Evolutionary conservation across 345 rosid species (phyloP), one percentile per base, ranked within the genome.

Genomic region (Euphorbia peplus): DNA sequence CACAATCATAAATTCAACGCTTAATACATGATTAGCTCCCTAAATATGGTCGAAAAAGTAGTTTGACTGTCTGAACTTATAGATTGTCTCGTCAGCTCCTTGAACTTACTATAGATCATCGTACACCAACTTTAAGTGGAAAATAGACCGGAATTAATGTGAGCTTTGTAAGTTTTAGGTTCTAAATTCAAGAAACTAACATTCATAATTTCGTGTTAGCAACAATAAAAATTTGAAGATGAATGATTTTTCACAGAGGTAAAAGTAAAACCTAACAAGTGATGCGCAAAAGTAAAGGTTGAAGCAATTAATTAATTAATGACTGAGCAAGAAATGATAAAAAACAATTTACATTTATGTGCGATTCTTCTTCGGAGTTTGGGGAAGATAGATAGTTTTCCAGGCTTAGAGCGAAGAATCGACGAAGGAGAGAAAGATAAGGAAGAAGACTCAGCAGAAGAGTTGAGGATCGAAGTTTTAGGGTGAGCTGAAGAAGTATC

Each of bases 271-370:
- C 41, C 15, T 19, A 37, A 19, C 47, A 22, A 60, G 21, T 28
- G 60, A 7, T 56, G 60, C 4, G 6, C 39, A 4, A n/a, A n/a
- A 10, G 19, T 22, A n/a, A 16, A 42, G 16, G 28, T 42, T 26
- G 9, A 28, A 69, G 26, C 41, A 37, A 29, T 6, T 2, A 2
- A n/a, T n/a, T n/a, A 42, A 42, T 4, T 19, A 52, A 35, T 26
- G 39, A 15, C 8, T 13, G 8, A 32, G 22, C 16, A 15, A 30
- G 24, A 55, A 10, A 28, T 25, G 35, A 24, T 16, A 24, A 13
- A 58, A 26, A 58, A 26, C 39, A 48, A 68, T 10, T 68, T 41
- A 83, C 93, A 87, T 81, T 65, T 77, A 46, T 71, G 84, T 21
- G 70, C 57, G n/a, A 67, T 70, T 62, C 71, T 70, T 62, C 71